phyloP scores from a whole-genome alignment of 208 protist genomes.

The Leishmania aethiopica region DNA sequence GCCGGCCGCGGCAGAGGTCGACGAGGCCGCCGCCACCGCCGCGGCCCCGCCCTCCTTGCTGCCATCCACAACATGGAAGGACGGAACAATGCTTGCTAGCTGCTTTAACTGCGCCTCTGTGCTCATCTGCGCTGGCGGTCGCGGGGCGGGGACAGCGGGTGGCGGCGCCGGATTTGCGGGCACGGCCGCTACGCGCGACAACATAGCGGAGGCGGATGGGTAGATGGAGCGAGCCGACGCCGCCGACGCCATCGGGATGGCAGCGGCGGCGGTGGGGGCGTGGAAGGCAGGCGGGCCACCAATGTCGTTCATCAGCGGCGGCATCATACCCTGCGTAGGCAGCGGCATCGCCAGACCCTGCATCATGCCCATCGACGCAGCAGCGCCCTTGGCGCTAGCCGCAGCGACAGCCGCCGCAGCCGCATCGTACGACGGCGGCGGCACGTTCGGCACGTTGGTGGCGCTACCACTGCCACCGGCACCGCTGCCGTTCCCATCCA shows the following conservation, averaged over 20 bases:
- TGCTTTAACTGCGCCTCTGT: slow-evolving; percentile 41
- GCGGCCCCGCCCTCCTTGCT: slow-evolving; percentile 9
- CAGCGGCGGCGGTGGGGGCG: background rate
- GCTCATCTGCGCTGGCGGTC: slow-evolving; percentile 10
- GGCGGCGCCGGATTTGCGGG: background rate
- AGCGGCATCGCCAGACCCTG: background rate
- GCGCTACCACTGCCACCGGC: slow-evolving; percentile 5
- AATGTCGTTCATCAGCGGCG: background rate
- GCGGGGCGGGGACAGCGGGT: background rate
- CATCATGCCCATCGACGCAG: background rate
- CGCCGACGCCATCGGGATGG: background rate
- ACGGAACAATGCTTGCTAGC: slow-evolving; percentile 70
- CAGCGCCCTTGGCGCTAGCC: background rate
- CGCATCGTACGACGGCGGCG: slow-evolving; percentile 33
- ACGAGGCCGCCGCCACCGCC: background rate
- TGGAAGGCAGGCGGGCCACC: background rate
- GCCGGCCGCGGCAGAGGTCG: background rate
- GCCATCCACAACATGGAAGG: slow-evolving; percentile 58
- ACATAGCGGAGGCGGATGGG: slow-evolving; percentile 26
- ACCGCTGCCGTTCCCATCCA: slow-evolving; percentile 13
- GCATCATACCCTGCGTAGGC: background rate
- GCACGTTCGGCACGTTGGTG: slow-evolving; percentile 14
- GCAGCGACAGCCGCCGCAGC: slow-evolving; percentile 12
- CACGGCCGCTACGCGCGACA: slow-evolving; percentile 4
- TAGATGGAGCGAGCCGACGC: slow-evolving; percentile 11